Evolutionary conservation across 768 basidiomycete genomes (phyloP).

Genomic region (Mycena capillaripes): DNA sequence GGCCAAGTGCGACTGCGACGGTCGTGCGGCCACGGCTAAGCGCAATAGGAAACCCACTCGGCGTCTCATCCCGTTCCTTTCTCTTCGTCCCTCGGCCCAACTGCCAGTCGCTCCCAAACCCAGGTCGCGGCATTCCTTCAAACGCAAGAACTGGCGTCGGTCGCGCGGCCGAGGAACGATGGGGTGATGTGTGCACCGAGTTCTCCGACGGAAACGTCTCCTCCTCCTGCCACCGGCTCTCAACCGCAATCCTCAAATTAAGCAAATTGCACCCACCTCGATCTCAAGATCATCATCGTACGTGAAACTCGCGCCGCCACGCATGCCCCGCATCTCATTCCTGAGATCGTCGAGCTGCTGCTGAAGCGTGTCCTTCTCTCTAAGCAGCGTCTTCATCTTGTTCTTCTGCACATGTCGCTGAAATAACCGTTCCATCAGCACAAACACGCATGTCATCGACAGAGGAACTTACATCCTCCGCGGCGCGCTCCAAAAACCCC

Average conservation of each 20-base stretch:
- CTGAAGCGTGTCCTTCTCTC: conserved; percentile 34
- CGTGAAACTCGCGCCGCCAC: background rate
- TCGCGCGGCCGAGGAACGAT: background rate
- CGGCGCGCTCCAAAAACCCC: conserved; percentile 47
- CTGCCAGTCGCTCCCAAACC: conserved; percentile 56
- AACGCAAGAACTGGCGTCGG: conserved; percentile 30
- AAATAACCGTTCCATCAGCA: conserved; percentile 18
- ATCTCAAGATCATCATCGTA: conserved; percentile 15
- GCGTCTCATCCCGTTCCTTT: conserved; percentile 22
- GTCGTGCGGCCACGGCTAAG: conserved; percentile 53
- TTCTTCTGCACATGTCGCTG: conserved; percentile 41
- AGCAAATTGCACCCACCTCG: conserved; percentile 10
- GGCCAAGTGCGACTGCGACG: conserved; percentile 54
- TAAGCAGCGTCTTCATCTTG: conserved; percentile 40
- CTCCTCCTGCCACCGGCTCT: conserved; percentile 17
- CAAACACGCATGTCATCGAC: background rate
- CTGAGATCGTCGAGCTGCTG: conserved; percentile 31
- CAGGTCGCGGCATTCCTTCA: conserved; percentile 56
- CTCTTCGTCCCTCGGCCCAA: conserved; percentile 39
- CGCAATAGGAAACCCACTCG: conserved; percentile 48
- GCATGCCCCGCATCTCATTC: conserved; percentile 17
- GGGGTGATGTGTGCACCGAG: background rate
- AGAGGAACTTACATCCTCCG: conserved; percentile 41
- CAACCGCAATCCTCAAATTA: background rate
- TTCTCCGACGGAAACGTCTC: conserved; percentile 15